phyloP scores from a whole-genome alignment of 805 yeast genomes.

The Lipomyces oligophaga region DNA sequence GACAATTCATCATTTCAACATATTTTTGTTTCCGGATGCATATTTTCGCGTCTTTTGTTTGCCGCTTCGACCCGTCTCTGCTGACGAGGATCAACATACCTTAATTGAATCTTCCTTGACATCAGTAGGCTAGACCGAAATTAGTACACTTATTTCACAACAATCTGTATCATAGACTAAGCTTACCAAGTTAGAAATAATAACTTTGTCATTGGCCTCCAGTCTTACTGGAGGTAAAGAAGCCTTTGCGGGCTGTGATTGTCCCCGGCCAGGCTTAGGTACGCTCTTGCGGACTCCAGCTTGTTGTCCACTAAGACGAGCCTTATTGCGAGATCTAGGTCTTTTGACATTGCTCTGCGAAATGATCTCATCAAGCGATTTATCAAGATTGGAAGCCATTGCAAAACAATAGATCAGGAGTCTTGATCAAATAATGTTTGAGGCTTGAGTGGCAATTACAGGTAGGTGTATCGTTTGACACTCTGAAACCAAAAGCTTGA shows the following conservation, averaged over 20 bases:
- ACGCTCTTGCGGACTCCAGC: constrained; percentile 35
- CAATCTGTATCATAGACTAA: not conserved
- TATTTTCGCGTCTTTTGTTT: too few species aligned
- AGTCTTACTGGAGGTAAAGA: constrained; percentile 45
- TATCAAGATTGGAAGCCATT: constrained; percentile 82
- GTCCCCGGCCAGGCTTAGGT: constrained; percentile 24
- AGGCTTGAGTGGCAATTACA: too few species aligned
- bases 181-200: constrained; percentile 67
- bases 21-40: too few species aligned
- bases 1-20: too few species aligned
- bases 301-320: constrained; percentile 19
- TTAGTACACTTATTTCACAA: constrained; percentile 1
- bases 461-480: too few species aligned
- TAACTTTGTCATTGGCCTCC: constrained; percentile 58
- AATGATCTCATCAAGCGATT: constrained; percentile 92
- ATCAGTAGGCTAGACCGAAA: constrained; percentile 57
- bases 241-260: too few species aligned
- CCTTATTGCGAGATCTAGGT: too few species aligned
- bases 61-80: constrained; percentile 6
- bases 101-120: constrained; percentile 76
- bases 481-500: too few species aligned
- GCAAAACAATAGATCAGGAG: too few species aligned
- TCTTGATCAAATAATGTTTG: too few species aligned
- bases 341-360: too few species aligned
- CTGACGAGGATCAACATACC: constrained; percentile 54